Base-by-base conservation (phyloP, 768 basidiomycete species). In the Calocera cornea region DNA sequence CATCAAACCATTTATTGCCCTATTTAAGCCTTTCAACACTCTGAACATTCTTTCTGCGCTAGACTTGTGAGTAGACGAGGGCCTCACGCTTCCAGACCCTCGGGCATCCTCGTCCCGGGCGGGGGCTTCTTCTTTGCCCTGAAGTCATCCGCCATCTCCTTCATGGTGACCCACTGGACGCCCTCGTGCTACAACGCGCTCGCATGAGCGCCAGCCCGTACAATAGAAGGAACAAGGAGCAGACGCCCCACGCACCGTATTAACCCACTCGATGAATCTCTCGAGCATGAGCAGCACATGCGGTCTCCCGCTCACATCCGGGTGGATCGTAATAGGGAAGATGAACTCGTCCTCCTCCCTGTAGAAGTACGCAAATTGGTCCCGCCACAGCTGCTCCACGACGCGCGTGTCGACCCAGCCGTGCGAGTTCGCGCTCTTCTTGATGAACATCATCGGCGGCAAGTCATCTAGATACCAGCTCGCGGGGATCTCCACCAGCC, bases 281-380 rank as follows among this genome's bases (percentile, higher is more conserved):
- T 89, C 86, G 83, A 90, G 82, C 85, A 89, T 89, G 54, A 89
- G 79, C 12, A 89, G 77, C 16, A 89, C 85, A 71, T 91, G 88
- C 10, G 87, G 84, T 1, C 84, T 83, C 82, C 87, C 87, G 72
- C 85, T 85, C 27, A 88, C 87, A 71, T 90, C 88, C 0, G 89
- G 88, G 71, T 90, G 89, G 41, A 91, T 87, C 1, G 88, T 89
- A 67, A 90, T 82, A 0, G 87, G 87, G 71, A 88, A 87, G n/a
- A 86, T 81, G 67, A 87, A 86, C 73, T 83, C 80, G 70, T 83
- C 81, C 74, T 86, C 83, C 69, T 86, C 85, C 50, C 84, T 83
- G 74, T 88, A 88, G 64, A 81, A 82, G 72, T 89, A 89, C 1
- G 83, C 81, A 74, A 88, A 88, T 66, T 81, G 86, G 71, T 86